phyloP scores from a whole-genome alignment of 2,329 filamentous ascomycete genomes.

The Pezicula rhizophila region DNA sequence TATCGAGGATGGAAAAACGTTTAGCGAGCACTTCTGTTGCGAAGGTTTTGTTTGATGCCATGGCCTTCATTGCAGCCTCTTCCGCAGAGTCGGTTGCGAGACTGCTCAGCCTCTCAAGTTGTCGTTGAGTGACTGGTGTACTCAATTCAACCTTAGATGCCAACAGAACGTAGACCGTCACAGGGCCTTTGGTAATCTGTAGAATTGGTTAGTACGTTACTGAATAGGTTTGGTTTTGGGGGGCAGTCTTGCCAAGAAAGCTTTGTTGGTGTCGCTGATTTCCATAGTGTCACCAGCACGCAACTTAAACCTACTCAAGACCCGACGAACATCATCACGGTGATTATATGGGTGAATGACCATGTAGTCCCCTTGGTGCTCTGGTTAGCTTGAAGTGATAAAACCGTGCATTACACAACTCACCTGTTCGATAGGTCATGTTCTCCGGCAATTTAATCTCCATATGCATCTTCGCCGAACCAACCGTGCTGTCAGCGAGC shows the following conservation, averaged over 20 bases:
- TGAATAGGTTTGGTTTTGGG: too few species aligned
- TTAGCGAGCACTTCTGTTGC: conserved; percentile 29
- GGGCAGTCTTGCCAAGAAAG: conserved; percentile 47
- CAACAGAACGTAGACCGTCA: conserved; percentile 59
- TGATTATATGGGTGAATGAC: conserved; percentile 68
- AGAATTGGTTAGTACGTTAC: too few species aligned
- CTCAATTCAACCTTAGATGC: conserved; percentile 39
- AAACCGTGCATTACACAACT: neutral
- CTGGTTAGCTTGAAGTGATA: conserved; percentile 44
- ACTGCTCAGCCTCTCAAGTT: conserved; percentile 9
- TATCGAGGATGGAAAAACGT: conserved; percentile 58
- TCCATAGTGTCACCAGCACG: conserved; percentile 58
- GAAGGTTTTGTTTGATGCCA: neutral
- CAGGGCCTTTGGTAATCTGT: conserved; percentile 7
- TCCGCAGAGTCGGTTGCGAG: too few species aligned
- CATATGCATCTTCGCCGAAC: too few species aligned
- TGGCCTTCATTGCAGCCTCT: neutral
- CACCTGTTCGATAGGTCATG: too few species aligned
- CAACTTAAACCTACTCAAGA: conserved; percentile 54
- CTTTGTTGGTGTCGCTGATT: conserved; percentile 30
- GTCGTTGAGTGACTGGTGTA: conserved; percentile 34
- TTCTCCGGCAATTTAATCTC: too few species aligned
- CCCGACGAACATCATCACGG: conserved; percentile 50
- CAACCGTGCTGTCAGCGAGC: too few species aligned
- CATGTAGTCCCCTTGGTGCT: conserved; percentile 69